phyloP scores from a whole-genome alignment of 805 yeast genomes.

The Cephaloascus fragrans region DNA sequence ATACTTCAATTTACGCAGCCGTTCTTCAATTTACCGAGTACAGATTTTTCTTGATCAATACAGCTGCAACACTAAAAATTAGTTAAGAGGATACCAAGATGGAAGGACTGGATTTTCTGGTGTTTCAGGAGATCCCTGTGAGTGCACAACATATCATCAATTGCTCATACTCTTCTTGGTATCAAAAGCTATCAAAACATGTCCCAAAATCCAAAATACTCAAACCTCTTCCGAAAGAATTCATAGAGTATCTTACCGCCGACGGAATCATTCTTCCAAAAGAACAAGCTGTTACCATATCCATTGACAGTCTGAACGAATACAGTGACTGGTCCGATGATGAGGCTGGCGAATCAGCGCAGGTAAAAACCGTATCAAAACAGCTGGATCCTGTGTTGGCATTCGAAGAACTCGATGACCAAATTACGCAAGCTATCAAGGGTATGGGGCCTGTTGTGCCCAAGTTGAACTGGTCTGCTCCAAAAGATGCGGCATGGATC shows the following conservation, averaged over 20 bases:
- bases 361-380: slow-evolving; percentile 11
- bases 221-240: slow-evolving; percentile 46
- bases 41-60: no score
- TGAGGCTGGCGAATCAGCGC: slow-evolving; percentile 15
- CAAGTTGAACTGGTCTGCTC: slow-evolving; percentile 95
- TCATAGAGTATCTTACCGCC: slow-evolving; percentile 48
- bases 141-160: slow-evolving; percentile 32
- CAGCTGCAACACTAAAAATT: no score
- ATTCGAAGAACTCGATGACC: slow-evolving; percentile 53
- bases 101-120: no score
- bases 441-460: slow-evolving; percentile 64
- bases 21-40: no score
- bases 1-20: no score
- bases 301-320: slow-evolving; percentile 46
- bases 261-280: slow-evolving; percentile 64
- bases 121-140: background rate
- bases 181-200: slow-evolving; percentile 33
- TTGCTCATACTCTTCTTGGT: slow-evolving; percentile 56
- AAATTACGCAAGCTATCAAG: slow-evolving; percentile 34
- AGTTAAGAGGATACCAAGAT: no score
- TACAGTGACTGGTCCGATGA: slow-evolving; percentile 69
- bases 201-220: slow-evolving; percentile 43
- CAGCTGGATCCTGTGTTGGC: slow-evolving; percentile 31
- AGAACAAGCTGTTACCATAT: slow-evolving; percentile 24
- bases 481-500: slow-evolving; percentile 93